Percentiles rank a stretch among this genome's conserved stretches.
These are phyloP conservation scores for Nothopassalora personata DNA, from an alignment of 2,329 filamentous ascomycete species.

Conservation along the genomic window DNA sequence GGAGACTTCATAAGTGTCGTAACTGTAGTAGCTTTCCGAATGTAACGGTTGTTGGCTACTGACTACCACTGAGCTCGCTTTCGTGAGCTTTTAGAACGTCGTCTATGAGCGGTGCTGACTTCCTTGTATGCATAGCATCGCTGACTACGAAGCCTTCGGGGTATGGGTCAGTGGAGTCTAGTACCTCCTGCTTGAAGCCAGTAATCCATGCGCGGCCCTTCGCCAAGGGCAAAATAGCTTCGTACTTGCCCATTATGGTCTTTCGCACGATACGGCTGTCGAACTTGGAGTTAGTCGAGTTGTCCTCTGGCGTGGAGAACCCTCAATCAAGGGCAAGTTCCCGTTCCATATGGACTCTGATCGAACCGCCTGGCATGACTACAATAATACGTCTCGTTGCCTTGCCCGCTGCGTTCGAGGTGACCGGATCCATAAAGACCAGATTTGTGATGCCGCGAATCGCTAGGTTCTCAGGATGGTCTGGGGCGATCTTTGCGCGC, in stretches of 20 bases:
- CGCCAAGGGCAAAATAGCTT: conserved; percentile 39
- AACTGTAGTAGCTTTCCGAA: too few species aligned
- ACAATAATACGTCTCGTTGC: conserved; percentile 37
- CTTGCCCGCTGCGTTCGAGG: conserved; percentile 23
- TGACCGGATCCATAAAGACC: conserved; percentile 37
- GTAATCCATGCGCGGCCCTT: conserved; percentile 46
- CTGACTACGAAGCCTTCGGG: conserved; percentile 39
- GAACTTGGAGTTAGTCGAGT: conserved; percentile 42
- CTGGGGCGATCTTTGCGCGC: conserved; percentile 32
- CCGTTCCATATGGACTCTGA: conserved; percentile 44
- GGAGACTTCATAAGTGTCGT: background rate
- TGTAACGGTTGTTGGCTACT: background rate
- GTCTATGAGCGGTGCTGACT: too few species aligned
- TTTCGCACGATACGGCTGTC: conserved; percentile 35
- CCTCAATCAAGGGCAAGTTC: conserved; percentile 42
- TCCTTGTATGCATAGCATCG: conserved; percentile 23
- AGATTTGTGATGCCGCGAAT: conserved; percentile 41
- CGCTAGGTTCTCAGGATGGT: conserved; percentile 41
- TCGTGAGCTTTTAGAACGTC: too few species aligned
- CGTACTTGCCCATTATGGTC: conserved; percentile 36
- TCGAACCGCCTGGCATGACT: conserved; percentile 44
- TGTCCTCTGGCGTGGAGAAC: conserved; percentile 40
- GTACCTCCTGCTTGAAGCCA: conserved; percentile 40
- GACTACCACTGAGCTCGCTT: too few species aligned
- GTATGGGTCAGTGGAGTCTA: conserved; percentile 44